Evolutionary conservation across 257 asterid genomes (phyloP), one percentile per base, ranked within the genome.

Genomic region (Rhazya stricta): DNA sequence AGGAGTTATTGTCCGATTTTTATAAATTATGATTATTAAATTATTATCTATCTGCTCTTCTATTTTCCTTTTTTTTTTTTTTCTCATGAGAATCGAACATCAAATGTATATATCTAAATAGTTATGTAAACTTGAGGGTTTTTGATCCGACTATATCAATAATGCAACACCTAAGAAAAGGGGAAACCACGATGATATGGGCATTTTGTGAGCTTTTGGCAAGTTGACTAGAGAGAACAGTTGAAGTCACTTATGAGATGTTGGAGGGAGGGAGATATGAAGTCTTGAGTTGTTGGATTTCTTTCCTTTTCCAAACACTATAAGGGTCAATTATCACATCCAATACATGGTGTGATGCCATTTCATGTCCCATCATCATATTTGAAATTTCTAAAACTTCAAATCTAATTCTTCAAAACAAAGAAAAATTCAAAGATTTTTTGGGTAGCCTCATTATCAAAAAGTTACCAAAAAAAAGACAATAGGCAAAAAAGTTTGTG

Each of bases 181-280:
- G 53, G 74, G 37, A 42, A 60, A 69, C n/a, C n/a, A 1, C 43
- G 16, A 8, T 10, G 27, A 51, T 25, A 32, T 48, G 30, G 51
- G 29, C 48, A 36, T 36, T 36, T 18, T 65, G 9, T 71, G 56
- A 27, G 6, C 57, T 45, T 60, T 60, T 29, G 19, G 2, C 43
- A 25, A 76, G 80, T 76, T 76, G 70, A 69, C 71, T 32, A 42
- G 1, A 32, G 43, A 34, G 65, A n/a, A 77, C 71, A 69, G 71
- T 77, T 21, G 41, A 32, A 69, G 53, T 69, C 71, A 65, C 32
- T 50, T 30, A 54, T 32, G 63, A 74, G 62, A 32, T 29, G 16
- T 32, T 57, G 6, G 72, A 42, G 11, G 1, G 65, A 62, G 50
- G 15, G 78, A 36, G 78, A 74, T 51, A 46, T 66, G 43, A n/a